Percentiles rank a stretch among this genome's conserved stretches.
Evolutionary conservation across 2,329 filamentous ascomycete species (phyloP).

Genomic region (Trichoderma sp.): DNA sequence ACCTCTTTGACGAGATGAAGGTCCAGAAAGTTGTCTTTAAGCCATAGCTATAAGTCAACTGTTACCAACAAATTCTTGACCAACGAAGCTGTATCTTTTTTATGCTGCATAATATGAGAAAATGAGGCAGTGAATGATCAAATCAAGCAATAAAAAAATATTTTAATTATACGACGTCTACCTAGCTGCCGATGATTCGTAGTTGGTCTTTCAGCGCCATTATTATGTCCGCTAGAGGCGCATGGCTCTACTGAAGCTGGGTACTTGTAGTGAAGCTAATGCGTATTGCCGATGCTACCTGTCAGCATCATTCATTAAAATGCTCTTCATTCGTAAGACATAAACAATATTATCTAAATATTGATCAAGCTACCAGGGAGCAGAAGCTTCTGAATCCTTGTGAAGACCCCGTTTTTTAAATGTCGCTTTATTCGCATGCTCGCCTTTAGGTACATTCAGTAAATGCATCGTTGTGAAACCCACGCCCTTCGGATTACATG

Average conservation of each 20-base stretch:
- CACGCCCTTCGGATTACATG: constrained; percentile 14
- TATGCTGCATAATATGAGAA: neutral
- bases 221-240: too few species aligned
- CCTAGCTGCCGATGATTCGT: too few species aligned
- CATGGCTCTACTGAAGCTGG: neutral
- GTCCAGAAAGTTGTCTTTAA: constrained; percentile 74
- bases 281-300: too few species aligned
- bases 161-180: neutral
- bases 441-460: neutral
- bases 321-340: too few species aligned
- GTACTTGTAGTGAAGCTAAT: neutral
- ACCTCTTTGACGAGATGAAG: constrained; percentile 71
- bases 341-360: too few species aligned
- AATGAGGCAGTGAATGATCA: neutral
- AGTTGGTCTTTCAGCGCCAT: too few species aligned
- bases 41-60: constrained; percentile 31
- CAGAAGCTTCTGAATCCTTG: neutral
- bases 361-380: neutral
- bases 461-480: neutral
- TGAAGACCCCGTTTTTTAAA: neutral
- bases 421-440: neutral
- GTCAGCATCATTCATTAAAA: neutral
- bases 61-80: neutral
- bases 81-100: neutral
- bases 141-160: neutral